Evolutionary conservation across 129 eudicot genomes (phyloP).

Genomic region (sunflower (Helianthus annuus)): DNA sequence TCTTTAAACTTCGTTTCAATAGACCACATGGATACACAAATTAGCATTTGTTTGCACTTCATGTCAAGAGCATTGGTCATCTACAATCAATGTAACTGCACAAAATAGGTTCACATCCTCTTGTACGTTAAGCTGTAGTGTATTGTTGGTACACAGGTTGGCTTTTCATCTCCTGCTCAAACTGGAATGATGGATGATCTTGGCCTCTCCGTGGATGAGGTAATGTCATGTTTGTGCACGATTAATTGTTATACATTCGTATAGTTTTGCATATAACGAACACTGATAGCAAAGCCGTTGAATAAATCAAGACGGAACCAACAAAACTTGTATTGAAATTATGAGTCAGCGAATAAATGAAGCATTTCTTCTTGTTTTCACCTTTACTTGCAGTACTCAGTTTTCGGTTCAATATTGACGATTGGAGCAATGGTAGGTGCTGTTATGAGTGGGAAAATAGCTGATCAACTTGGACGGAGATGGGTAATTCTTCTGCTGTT

Average conservation of each 20-base stretch:
- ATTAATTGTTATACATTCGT: not conserved
- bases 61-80: not conserved
- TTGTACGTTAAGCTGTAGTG: not conserved
- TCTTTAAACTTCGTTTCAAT: not conserved
- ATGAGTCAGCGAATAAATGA: not conserved
- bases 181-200: constrained; percentile 76
- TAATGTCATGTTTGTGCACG: constrained; percentile 17
- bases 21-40: not conserved
- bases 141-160: constrained; percentile 54
- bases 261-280: not conserved
- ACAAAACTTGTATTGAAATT: not conserved
- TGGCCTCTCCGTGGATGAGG: constrained; percentile 76
- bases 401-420: constrained; percentile 86
- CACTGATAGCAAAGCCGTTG: not conserved
- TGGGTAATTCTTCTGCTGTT: constrained; percentile 41
- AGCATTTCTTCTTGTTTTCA: constrained; percentile 10
- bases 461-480: constrained; percentile 75
- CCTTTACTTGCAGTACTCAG: constrained; percentile 62
- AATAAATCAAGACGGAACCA: not conserved
- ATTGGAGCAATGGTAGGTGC: constrained; percentile 94
- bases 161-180: constrained; percentile 89
- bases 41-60: not conserved
- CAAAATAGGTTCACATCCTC: constrained; percentile 4
- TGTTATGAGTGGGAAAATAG: constrained; percentile 71
- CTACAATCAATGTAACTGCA: not conserved